phyloP scores from a whole-genome alignment of 2,329 filamentous ascomycete species.

The Aspergillus pseudotamarii region DNA sequence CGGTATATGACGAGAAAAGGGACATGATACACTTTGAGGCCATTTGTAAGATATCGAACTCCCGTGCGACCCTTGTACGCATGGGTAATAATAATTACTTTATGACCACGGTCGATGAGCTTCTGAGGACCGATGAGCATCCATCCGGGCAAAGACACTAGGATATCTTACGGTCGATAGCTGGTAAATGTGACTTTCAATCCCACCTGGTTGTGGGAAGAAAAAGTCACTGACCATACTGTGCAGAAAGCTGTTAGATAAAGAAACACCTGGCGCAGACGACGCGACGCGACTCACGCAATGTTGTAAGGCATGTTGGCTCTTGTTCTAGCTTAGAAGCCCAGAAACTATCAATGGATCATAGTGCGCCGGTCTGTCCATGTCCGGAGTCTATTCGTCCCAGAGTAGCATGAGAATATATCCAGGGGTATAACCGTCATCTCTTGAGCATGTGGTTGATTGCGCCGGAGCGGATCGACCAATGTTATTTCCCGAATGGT shows the following conservation, averaged over 20 bases:
- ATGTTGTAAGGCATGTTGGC: slow-evolving; percentile 69
- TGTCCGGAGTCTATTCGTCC: slow-evolving; percentile 12
- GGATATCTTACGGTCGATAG: slow-evolving; percentile 67
- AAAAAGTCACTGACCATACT: slow-evolving; percentile 99
- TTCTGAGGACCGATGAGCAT: slow-evolving; percentile 56
- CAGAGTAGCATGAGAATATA: background rate
- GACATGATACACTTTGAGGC: slow-evolving; percentile 96
- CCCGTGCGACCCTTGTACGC: slow-evolving; percentile 89
- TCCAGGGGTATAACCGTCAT: background rate
- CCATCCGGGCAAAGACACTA: background rate
- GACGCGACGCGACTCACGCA: slow-evolving; percentile 53
- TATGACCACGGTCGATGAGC: slow-evolving; percentile 95
- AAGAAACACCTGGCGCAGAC: background rate
- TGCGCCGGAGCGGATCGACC: background rate
- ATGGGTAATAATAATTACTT: slow-evolving; percentile 97
- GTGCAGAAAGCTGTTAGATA: slow-evolving; percentile 21
- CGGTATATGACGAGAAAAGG: slow-evolving; percentile 96
- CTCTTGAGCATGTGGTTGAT: background rate
- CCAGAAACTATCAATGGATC: slow-evolving; percentile 11
- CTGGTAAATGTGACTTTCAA: slow-evolving; percentile 99
- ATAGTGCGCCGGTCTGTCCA: slow-evolving; percentile 19
- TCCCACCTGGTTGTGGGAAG: slow-evolving; percentile 91
- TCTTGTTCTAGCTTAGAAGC: slow-evolving; percentile 21
- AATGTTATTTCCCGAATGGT: slow-evolving; percentile 14
- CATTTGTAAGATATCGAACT: slow-evolving; percentile 93